Percentiles rank a stretch among this genome's conserved stretches.
These are phyloP conservation scores for Boletus sp. DNA, from an alignment of 768 basidiomycete species.

Conservation along the genomic window DNA sequence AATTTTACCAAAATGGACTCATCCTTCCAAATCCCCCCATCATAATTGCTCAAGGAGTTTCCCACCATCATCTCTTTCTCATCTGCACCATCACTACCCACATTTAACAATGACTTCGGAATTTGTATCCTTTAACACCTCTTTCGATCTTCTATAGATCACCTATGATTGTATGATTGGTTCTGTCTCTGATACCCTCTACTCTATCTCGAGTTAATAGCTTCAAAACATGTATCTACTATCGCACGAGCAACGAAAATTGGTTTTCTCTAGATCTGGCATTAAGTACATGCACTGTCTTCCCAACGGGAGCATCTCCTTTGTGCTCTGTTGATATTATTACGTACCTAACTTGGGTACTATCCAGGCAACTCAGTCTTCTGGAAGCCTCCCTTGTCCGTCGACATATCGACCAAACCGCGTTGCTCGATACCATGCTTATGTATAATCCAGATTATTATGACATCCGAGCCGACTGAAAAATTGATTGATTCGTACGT, in stretches of 20 bases:
- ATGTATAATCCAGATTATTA: background rate
- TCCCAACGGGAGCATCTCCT: background rate
- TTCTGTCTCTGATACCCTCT: constrained; percentile 28
- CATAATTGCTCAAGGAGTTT: constrained; percentile 18
- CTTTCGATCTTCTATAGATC: constrained; percentile 12
- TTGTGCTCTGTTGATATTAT: background rate
- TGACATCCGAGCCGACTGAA: constrained; percentile 1
- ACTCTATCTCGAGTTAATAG: constrained; percentile 31
- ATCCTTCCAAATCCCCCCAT: constrained; percentile 9
- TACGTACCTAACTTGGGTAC: background rate
- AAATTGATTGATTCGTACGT: background rate
- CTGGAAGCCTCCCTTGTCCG: background rate
- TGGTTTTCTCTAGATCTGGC: background rate
- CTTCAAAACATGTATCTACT: constrained; percentile 30
- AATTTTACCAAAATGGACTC: constrained; percentile 20
- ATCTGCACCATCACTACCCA: constrained; percentile 20
- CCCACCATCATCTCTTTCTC: constrained; percentile 25
- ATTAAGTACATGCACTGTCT: background rate
- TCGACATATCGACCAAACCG: constrained; percentile 7
- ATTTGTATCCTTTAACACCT: constrained; percentile 29
- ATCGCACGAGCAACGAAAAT: constrained; percentile 14
- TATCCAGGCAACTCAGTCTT: constrained; percentile 1
- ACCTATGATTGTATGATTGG: constrained; percentile 23
- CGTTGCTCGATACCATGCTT: background rate
- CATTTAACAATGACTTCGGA: constrained; percentile 19